Base-by-base conservation (phyloP, 75 land plant genomes). In the Adiantum capillusveneris region DNA sequence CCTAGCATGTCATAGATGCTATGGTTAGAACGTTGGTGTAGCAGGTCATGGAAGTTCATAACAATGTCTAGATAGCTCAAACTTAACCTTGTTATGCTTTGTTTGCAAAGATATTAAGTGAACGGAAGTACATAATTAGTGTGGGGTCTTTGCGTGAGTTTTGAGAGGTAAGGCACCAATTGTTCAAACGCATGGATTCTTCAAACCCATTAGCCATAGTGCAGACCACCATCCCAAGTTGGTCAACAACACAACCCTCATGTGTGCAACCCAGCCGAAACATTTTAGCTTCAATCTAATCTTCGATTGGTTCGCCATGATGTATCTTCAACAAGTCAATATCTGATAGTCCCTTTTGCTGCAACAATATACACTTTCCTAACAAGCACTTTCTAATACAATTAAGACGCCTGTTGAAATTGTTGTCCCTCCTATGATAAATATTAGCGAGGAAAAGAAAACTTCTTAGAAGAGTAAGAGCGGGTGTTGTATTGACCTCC, bases 401-500 rank as follows among this genome's bases (percentile, higher is more conserved):
- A 69, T 65, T 13, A 72, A 72, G 42, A 56, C 67, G 22, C 70
- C 75, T 41, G 60, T 59, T 29, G 75, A 72, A 27, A 57, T 72
- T 48, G 69, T 63, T 20, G 56, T 60, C 29, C 41, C 63, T 52
- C 70, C 70, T 29, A 70, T 70, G 11, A 69, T 64, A 1, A 37
- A 65, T 28, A 65, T 72, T 37, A 72, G 75, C 57, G 59, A 72
- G 42, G 69, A 50, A 37, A 53, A 59, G 14, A 56, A 72, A 62
- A 30, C 42, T 49, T 44, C 67, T 21, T 34, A 31, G 25, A 41
- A 17, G 43, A 34, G 60, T 50, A 31, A 21, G 26, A 59, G 44
- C 44, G 16, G 60, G 60, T 34, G 44, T 16, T 31, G 9, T 5
- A 34, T 50, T 39, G n/a, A 31, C 19, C 31, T 62, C 16, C 31